Evolutionary conservation across 495 filamentous ascomycete genomes (phyloP).

Genomic region (Daldinia concentrica): DNA sequence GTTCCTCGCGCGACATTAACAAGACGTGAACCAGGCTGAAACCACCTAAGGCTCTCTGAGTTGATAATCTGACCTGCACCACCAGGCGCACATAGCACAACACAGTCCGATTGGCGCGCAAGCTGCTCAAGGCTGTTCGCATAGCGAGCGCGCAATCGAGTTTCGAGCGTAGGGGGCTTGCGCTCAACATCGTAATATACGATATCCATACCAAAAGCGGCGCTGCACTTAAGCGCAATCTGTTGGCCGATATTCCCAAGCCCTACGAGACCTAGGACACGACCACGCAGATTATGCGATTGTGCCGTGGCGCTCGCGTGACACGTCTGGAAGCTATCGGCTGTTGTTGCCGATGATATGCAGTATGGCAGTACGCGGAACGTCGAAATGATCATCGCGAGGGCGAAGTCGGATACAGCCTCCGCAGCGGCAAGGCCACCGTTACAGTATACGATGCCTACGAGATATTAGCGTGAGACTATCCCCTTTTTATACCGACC

Average conservation of each 20-base stretch:
- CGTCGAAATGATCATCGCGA: conserved; percentile 70
- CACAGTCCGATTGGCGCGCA: conserved; percentile 67
- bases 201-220: conserved; percentile 73
- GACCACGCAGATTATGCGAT: conserved; percentile 66
- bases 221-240: conserved; percentile 64
- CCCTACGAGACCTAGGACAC: conserved; percentile 69
- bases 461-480: not conserved
- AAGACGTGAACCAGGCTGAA: conserved; percentile 68
- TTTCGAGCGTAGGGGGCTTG: conserved; percentile 59
- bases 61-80: conserved; percentile 65
- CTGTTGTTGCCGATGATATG: conserved; percentile 50
- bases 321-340: conserved; percentile 61
- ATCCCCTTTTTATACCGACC: not conserved
- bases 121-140: conserved; percentile 61
- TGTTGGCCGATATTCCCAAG: conserved; percentile 74
- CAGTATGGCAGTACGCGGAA: conserved; percentile 73
- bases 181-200: conserved; percentile 72
- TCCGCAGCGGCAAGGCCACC: conserved; percentile 73
- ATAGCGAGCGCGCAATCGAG: conserved; percentile 59
- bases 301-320: conserved; percentile 64
- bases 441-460: conserved; percentile 78
- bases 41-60: conserved; percentile 55
- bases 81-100: conserved; percentile 73
- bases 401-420: conserved; percentile 71
- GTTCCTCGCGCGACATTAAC: conserved; percentile 79